These are phyloP conservation scores for Arabidopsis lyrata DNA, from an alignment of 441 rosid genomes.

Conservation along the genomic window DNA sequence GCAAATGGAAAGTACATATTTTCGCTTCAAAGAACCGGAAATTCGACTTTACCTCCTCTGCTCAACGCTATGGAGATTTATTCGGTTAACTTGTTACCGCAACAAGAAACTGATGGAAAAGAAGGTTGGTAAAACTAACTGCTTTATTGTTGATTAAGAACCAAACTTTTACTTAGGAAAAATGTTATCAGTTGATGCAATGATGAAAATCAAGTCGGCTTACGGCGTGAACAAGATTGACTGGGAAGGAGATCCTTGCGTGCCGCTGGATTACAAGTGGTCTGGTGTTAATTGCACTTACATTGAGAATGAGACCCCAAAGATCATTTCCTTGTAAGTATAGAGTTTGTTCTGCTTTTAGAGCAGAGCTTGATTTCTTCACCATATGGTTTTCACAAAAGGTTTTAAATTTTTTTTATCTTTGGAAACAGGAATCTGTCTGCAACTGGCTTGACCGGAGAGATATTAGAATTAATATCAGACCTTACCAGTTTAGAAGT, in stretches of 20 bases:
- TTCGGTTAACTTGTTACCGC: slow-evolving; percentile 27
- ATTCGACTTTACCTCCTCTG: slow-evolving; percentile 59
- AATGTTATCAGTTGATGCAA: slow-evolving; percentile 48
- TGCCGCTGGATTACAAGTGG: slow-evolving; percentile 52
- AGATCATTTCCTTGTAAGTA: slow-evolving; percentile 58
- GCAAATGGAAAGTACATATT: slow-evolving; percentile 33
- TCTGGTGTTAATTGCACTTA: slow-evolving; percentile 49
- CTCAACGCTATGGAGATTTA: slow-evolving; percentile 65
- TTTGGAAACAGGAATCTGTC: slow-evolving; percentile 48
- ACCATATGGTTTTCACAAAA: neutral
- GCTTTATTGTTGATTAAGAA: slow-evolving; percentile 9
- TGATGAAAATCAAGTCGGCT: slow-evolving; percentile 45
- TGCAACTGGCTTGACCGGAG: slow-evolving; percentile 50
- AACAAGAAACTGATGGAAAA: slow-evolving; percentile 41
- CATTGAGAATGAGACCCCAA: slow-evolving; percentile 38
- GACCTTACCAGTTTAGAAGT: slow-evolving; percentile 46
- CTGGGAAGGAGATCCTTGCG: slow-evolving; percentile 69
- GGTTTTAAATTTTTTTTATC: slow-evolving; percentile 8
- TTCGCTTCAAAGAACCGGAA: slow-evolving; percentile 39
- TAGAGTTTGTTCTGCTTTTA: neutral
- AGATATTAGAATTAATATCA: slow-evolving; percentile 43
- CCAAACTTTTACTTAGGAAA: neutral
- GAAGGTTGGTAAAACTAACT: slow-evolving; percentile 46
- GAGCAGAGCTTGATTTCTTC: neutral
- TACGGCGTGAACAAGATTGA: slow-evolving; percentile 44